Conservation (phyloP, 1,139 yeast species). For the Debaryomyces udenii region DNA sequence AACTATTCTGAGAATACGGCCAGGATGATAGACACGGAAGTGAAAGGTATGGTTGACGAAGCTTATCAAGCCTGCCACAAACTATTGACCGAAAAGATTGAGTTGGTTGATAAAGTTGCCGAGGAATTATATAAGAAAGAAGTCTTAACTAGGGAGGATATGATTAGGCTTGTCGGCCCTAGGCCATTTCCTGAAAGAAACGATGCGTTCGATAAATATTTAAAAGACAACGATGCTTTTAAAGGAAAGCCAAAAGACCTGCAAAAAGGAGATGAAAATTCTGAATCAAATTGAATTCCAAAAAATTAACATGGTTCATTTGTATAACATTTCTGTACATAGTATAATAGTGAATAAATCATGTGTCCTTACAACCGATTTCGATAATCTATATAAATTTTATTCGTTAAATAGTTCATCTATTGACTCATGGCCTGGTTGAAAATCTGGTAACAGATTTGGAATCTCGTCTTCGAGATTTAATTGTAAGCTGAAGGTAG, state of each 20-base stretch:
- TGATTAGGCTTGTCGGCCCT: conserved; percentile 72
- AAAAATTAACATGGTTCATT: neutral
- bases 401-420: conserved; percentile 23
- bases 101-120: conserved; percentile 69
- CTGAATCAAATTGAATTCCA: conserved; percentile 2
- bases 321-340: conserved; percentile 7
- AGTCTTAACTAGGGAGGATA: conserved; percentile 78
- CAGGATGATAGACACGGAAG: conserved; percentile 64
- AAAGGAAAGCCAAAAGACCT: conserved; percentile 26
- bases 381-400: conserved; percentile 5
- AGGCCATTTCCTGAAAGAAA: conserved; percentile 78
- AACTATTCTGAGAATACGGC: conserved; percentile 75
- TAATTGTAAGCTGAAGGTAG: neutral
- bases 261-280: neutral
- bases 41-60: conserved; percentile 61
- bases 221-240: conserved; percentile 42
- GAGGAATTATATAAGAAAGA: conserved; percentile 68
- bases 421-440: conserved; percentile 23
- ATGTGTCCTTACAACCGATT: conserved; percentile 1
- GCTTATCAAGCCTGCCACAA: conserved; percentile 54
- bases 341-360: conserved; percentile 9
- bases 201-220: conserved; percentile 79
- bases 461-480: neutral
- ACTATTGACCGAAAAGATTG: conserved; percentile 58
- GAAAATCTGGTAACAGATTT: conserved; percentile 5